A percentile compares a stretch with the other conserved stretches of the same genome.
Conservation (phyloP, 2,329 filamentous ascomycete genomes). For the Fusarium sp. region DNA sequence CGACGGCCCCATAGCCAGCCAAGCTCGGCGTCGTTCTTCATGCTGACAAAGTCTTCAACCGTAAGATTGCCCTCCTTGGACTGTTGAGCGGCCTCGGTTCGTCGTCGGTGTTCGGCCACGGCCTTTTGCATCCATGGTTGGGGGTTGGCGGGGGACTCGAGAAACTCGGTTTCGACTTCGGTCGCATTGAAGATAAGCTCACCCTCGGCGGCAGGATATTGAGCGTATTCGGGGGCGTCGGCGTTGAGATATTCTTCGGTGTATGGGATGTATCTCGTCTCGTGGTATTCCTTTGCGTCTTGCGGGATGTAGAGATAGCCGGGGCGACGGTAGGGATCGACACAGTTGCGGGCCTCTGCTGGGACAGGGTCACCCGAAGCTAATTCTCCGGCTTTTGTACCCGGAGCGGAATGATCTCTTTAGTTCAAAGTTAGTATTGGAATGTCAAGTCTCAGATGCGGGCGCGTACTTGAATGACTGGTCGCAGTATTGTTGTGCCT, state of each 20-base stretch:
- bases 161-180: conserved; percentile 40
- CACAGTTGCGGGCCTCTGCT: conserved; percentile 18
- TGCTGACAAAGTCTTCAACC: conserved; percentile 9
- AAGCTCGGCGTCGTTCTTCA: conserved; percentile 22
- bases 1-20: conserved; percentile 36
- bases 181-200: conserved; percentile 80
- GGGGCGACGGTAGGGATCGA: conserved; percentile 59
- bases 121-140: conserved; percentile 36
- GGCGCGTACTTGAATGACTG: background rate
- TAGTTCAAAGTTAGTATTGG: background rate
- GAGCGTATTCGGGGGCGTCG: conserved; percentile 58
- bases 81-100: background rate
- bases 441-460: background rate
- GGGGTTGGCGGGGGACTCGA: conserved; percentile 17
- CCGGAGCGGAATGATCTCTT: background rate
- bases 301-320: conserved; percentile 64
- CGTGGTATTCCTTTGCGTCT: conserved; percentile 71
- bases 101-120: conserved; percentile 22
- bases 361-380: background rate
- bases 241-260: conserved; percentile 69
- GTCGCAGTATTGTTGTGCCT: conserved; percentile 26
- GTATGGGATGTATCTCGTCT: conserved; percentile 49
- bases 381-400: background rate
- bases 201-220: conserved; percentile 42
- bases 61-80: background rate